Base-by-base conservation (phyloP, 2,329 filamentous ascomycete genomes). In the Amylocarpus encephaloides region DNA sequence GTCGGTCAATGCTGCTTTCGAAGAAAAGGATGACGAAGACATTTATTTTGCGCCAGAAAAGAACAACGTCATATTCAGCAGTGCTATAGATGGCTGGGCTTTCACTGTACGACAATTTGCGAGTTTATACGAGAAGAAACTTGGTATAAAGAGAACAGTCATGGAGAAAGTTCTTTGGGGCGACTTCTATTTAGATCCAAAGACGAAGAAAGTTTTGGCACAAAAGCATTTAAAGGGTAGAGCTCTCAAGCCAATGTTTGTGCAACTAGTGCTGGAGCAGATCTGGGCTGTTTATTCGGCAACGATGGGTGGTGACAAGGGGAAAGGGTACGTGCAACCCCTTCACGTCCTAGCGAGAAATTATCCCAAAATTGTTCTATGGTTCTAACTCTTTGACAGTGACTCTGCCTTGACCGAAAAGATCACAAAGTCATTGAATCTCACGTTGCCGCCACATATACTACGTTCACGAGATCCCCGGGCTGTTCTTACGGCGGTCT, bases 41-140 rank as follows among this genome's bases (percentile, higher is more conserved):
- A 83, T 98, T 22, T 98, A 98, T 68, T 98, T 98, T 70, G 89
- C 93, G 0, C 93, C 93, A 0, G 93, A 98, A 66, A 95, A 92
- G 70, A 96, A 96, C 68, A 98, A 98, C 64, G 93, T 98, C 67
- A 97, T 98, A 57, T 98, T 98, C 68, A 90, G 89, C 72, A 97
- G 92, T 66, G 93, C 93, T 52, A 86, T 95, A 50, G 93, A 98
- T 65, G 93, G 93, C n/a, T 98, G 93, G 93, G 93, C 93, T 2
- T 98, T 98, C 63, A 98, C 93, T 0, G 85, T 95, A 44, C 82
- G 90, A 45, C 93, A 98, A 63, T 98, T 98, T 66, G 91, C 93
- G 15, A 81, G 81, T 34, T 73, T 97, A 26, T 98, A 97, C 65
- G 92, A 97, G 70, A 95, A 91, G 74, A 98, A 98, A 68, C 78